phyloP scores from a whole-genome alignment of 1,284 basidiomycete genomes.

The Apiotrichum gracile region DNA sequence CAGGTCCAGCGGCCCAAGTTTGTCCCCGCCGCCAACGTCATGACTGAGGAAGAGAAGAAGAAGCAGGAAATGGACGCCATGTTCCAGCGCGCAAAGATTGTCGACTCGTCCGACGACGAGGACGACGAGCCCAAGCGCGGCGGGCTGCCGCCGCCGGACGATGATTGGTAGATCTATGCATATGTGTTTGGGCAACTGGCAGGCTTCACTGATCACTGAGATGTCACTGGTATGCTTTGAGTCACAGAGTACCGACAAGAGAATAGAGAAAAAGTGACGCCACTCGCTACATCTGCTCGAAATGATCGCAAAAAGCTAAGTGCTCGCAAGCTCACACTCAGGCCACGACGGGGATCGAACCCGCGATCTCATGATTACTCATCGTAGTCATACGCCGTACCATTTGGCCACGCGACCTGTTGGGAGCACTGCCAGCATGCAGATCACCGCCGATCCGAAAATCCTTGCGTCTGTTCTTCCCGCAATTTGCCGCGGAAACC shows the following conservation, averaged over 20 bases:
- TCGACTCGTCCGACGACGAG: slow-evolving; percentile 34
- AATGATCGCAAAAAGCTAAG: background rate
- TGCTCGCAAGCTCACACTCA: background rate
- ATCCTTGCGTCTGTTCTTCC: background rate
- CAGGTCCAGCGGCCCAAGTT: slow-evolving; percentile 32
- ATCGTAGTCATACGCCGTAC: background rate
- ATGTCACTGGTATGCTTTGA: no score
- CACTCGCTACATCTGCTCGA: no score
- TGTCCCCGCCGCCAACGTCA: slow-evolving; percentile 35
- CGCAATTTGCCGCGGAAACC: no score
- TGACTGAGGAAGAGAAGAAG: slow-evolving; percentile 42
- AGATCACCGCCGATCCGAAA: background rate
- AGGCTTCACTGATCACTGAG: no score
- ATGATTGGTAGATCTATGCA: slow-evolving; percentile 42
- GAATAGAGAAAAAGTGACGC: no score
- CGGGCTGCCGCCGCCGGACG: slow-evolving; percentile 33
- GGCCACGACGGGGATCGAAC: background rate
- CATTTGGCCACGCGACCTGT: background rate
- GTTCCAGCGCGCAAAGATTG: slow-evolving; percentile 39
- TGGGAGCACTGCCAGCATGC: no score
- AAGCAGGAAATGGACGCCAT: slow-evolving; percentile 41
- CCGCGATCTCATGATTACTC: background rate
- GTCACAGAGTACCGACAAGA: no score
- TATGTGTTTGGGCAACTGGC: no score
- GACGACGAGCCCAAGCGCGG: slow-evolving; percentile 19